phyloP scores from a whole-genome alignment of 805 yeast genomes.

The Teunomyces panamensis region DNA sequence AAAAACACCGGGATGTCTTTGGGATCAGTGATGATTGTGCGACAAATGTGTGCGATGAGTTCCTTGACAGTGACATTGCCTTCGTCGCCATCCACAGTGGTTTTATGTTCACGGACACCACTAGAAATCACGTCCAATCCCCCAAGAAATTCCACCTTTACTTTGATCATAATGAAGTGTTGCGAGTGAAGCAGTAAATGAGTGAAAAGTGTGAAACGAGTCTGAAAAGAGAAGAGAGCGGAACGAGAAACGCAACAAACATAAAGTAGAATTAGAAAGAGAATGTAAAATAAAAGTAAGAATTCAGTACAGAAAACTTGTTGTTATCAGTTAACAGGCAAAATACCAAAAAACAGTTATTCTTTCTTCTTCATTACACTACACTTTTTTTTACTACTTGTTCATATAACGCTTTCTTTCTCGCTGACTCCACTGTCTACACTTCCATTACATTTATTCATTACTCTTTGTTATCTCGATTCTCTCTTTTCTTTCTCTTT shows the following conservation, averaged over 20 bases:
- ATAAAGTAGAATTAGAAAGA: not conserved
- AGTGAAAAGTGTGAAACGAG: not conserved
- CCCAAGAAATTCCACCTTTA: conserved; percentile 53
- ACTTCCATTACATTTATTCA: not conserved
- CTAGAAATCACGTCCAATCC: conserved; percentile 81
- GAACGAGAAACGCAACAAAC: not conserved
- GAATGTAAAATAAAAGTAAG: not conserved
- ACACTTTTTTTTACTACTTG: no score
- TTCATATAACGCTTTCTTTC: no score
- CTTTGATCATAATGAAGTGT: conserved; percentile 18
- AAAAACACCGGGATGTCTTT: conserved; percentile 72
- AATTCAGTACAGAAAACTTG: no score
- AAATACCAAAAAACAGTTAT: not conserved
- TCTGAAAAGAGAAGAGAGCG: not conserved
- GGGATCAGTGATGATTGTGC: conserved; percentile 54
- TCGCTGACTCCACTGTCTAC: no score
- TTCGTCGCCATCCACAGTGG: conserved; percentile 42
- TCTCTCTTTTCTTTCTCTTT: not conserved
- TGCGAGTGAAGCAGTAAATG: no score
- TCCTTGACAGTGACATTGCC: conserved; percentile 46
- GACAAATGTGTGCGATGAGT: conserved; percentile 53
- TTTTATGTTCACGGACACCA: conserved; percentile 51
- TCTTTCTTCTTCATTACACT: no score
- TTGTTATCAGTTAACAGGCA: no score
- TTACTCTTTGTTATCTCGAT: not conserved